Base-by-base conservation (phyloP, 2,329 filamentous ascomycete genomes). In the Neospermospora avenae region DNA sequence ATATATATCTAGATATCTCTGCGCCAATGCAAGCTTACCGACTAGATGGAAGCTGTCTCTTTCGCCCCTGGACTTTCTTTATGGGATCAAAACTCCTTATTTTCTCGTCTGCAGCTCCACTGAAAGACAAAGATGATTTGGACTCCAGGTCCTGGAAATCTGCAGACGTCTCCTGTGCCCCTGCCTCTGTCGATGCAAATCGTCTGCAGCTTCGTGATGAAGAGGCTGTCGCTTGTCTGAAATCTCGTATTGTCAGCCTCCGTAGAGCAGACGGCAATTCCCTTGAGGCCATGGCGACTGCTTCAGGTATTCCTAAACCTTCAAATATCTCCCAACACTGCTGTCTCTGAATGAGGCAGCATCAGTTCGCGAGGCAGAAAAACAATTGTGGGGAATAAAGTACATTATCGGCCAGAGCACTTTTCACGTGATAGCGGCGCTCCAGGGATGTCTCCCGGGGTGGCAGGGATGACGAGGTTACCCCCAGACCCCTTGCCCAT, bases 61-160 rank as follows among this genome's bases (percentile, higher is more conserved):
- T 69, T 48, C 81, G 74, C 57, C 72, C 71, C 56, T 74, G 72
- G 37, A 79, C 76, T 57, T 74, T 74, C 49, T 74, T 78, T 46
- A 81, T 66, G 10, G 81, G 80, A 67, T 84, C 78, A 63, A 75
- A 84, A 51, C 63, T 66, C 57, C 77, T 71, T 18, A 75, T 67
- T n/a, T 73, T 65, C 18, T 76, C 72, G 49, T 69, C 69, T 20
- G 74, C 68, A 25, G 74, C 69, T 39, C 71, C 65, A 51, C 71
- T 69, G 11, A 71, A 67, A 16, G 72, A 63, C 44, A 79, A 69
- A 56, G 78, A 81, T 54, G 76, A 79, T 34, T 75, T 68, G 31
- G 74, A 69, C 66, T 83, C 79, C 24, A 83, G 73, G 25, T 82
- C 78, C 6, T 74, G 64, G 37, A 74, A 64, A 58, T 73, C 68